Percentiles rank a stretch among this genome's conserved stretches.
Evolutionary conservation across 1,139 yeast genomes (phyloP).

Genomic region (Geotrichum cucujoidarum): DNA sequence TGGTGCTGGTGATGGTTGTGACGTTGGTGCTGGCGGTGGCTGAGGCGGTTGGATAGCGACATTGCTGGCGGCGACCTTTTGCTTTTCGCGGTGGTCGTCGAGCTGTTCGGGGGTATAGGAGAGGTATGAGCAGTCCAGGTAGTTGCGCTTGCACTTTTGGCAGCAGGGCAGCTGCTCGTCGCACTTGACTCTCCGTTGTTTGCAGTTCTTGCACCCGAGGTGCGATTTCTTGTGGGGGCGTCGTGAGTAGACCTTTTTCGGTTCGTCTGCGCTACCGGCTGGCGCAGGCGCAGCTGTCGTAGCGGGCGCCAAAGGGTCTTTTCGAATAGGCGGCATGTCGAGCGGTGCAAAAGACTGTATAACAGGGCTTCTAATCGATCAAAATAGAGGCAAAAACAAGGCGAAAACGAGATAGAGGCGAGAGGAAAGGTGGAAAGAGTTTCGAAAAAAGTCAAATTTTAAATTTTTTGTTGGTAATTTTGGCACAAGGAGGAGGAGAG

Average conservation of each 20-base stretch:
- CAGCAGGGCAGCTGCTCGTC: conserved; percentile 62
- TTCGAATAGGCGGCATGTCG: no score
- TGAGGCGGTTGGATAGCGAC: conserved; percentile 6
- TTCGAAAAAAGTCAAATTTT: no score
- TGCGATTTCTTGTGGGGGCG: conserved; percentile 56
- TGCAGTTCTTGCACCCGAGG: conserved; percentile 59
- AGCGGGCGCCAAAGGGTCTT: no score
- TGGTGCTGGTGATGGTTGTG: conserved; percentile 3
- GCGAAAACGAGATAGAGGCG: no score
- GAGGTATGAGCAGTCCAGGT: conserved; percentile 35
- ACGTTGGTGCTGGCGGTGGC: conserved; percentile 7
- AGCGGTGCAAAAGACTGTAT: no score
- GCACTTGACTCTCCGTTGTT: conserved; percentile 61
- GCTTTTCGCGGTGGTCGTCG: conserved; percentile 14
- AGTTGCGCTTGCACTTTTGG: conserved; percentile 56
- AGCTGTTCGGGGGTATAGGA: conserved; percentile 29
- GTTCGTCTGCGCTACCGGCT: no score
- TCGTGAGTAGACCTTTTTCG: conserved; percentile 42
- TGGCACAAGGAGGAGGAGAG: no score
- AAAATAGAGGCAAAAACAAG: no score
- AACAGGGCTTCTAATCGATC: no score
- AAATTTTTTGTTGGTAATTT: no score
- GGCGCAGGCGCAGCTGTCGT: no score
- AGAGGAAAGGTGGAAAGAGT: no score
- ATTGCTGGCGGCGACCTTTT: conserved; percentile 6